These are phyloP conservation scores for Hyphopichia fennica DNA, from an alignment of 1,139 yeast genomes.

Conservation along the genomic window DNA sequence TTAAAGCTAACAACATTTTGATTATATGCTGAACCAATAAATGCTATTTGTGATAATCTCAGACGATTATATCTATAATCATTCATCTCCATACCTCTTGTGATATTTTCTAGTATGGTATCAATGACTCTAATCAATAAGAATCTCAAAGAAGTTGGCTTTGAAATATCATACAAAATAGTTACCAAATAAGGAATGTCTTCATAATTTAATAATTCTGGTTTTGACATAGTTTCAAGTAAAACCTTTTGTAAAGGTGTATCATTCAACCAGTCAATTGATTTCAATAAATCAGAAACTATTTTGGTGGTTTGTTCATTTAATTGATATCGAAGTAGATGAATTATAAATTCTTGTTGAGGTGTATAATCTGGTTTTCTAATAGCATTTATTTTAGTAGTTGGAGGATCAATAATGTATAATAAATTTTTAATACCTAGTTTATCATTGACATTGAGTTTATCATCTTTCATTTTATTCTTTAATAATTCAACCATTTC, in stretches of 20 bases:
- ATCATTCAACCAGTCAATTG: constrained; percentile 48
- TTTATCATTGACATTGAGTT: constrained; percentile 55
- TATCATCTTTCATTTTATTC: constrained; percentile 49
- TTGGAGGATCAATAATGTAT: constrained; percentile 62
- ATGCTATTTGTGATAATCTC: constrained; percentile 62
- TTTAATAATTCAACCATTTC: constrained; percentile 62
- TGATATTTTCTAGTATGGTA: constrained; percentile 60
- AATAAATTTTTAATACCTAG: constrained; percentile 62
- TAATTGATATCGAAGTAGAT: constrained; percentile 54
- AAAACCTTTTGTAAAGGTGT: constrained; percentile 40
- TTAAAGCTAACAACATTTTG: constrained; percentile 46
- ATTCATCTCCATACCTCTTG: constrained; percentile 65
- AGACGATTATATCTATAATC: constrained; percentile 60
- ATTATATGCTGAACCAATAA: constrained; percentile 60
- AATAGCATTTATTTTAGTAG: constrained; percentile 23
- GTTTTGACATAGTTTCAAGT: constrained; percentile 55
- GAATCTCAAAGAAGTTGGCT: constrained; percentile 9
- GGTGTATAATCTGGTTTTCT: constrained; percentile 24
- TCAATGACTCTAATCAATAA: constrained; percentile 56
- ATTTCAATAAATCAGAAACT: constrained; percentile 41
- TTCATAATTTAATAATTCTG: constrained; percentile 63
- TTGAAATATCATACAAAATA: constrained; percentile 35
- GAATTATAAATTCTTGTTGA: constrained; percentile 51
- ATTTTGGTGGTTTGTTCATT: constrained; percentile 29
- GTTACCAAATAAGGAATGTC: constrained; percentile 52